phyloP scores from a whole-genome alignment of 192 early-diverging fungal species.

The Jimgerdemannia lactiflua region DNA sequence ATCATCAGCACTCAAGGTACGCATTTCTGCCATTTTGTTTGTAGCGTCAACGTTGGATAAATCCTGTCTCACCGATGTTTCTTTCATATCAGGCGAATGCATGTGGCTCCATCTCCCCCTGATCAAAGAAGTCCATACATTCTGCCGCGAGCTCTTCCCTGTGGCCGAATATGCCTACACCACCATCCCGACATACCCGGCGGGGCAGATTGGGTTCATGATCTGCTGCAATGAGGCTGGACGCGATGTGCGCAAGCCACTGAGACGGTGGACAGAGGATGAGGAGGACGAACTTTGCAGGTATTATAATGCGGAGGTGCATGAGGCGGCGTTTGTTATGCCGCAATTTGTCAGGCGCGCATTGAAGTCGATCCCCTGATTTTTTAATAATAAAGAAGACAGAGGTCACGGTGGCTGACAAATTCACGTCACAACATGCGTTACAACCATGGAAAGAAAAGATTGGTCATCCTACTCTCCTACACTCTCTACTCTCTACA shows the following conservation, averaged over 20 bases:
- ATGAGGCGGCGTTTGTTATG: conserved; percentile 87
- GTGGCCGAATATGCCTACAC: conserved; percentile 92
- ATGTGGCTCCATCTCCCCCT: conserved; percentile 95
- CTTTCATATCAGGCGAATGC: conserved; percentile 65
- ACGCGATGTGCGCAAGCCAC: conserved; percentile 71
- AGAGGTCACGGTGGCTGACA: too few relatives aligned
- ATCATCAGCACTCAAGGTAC: conserved; percentile 94
- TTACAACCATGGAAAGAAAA: too few relatives aligned
- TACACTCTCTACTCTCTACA: too few relatives aligned
- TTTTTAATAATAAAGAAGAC: too few relatives aligned
- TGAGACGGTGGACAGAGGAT: conserved; percentile 71
- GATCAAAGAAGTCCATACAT: conserved; percentile 86
- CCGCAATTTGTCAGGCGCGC: conserved; percentile 81
- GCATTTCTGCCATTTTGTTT: conserved; percentile 13
- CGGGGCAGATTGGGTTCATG: conserved; percentile 96
- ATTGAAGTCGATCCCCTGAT: too few relatives aligned
- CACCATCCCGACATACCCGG: conserved; percentile 96
- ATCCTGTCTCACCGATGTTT: not conserved
- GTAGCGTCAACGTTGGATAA: not conserved
- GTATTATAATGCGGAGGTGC: conserved; percentile 96
- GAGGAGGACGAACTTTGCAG: conserved; percentile 79
- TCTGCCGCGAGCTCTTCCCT: conserved; percentile 82
- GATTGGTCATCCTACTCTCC: too few relatives aligned
- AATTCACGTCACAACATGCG: too few relatives aligned
- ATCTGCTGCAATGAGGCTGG: conserved; percentile 85